Evolutionary conservation across 139 green algal genomes (phyloP), one percentile per base, ranked within the genome.

Genomic region (Chlamydomonas applanata): DNA sequence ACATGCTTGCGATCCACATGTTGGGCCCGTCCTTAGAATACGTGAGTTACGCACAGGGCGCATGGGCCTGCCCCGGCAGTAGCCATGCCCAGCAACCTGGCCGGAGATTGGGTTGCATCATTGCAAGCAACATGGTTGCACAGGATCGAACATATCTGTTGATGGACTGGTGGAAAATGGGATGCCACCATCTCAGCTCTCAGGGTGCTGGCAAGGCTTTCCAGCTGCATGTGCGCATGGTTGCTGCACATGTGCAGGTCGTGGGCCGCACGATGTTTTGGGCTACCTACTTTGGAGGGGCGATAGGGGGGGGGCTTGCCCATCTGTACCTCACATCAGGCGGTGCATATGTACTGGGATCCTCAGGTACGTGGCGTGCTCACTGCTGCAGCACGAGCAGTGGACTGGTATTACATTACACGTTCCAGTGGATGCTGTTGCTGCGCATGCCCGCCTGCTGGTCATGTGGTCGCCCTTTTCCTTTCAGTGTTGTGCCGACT

Each of bases 1-100:
- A 66, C 59, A 66, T 66, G 59, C 59, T 66, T 20, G 59, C 59
- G 3, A 36, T 66, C 25, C 59, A 66, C 59, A 40, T 35, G 11
- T 25, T 66, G 59, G 59, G 59, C 4, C 59, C 59, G 3, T 4
- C 59, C 16, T n/a, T 66, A 14, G 59, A 66, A 25, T 25, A 66
- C 11, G 59, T 66, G 59, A 66, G 59, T 13, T n/a, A 4, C 4
- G 29, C 7, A 25, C 25, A 66, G 59, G 3, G 22, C 19, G 17
- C 19, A 17, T 32, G 17, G 16, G 20, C 11, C 27, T 19, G 27
- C 11, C 4, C 20, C 3, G 35, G n/a, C 4, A 7, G 25, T 66
- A 14, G 25, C 25, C 11, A 34, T 40, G 59, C 59, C 4, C n/a
- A n/a, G n/a, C n/a, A n/a, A n/a, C n/a, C n/a, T n/a, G n/a, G n/a